A percentile compares a stretch with the other conserved stretches of the same genome.
These are phyloP conservation scores for Calonectria multiphialidica DNA, from an alignment of 2,329 filamentous ascomycete species.

Conservation along the genomic window DNA sequence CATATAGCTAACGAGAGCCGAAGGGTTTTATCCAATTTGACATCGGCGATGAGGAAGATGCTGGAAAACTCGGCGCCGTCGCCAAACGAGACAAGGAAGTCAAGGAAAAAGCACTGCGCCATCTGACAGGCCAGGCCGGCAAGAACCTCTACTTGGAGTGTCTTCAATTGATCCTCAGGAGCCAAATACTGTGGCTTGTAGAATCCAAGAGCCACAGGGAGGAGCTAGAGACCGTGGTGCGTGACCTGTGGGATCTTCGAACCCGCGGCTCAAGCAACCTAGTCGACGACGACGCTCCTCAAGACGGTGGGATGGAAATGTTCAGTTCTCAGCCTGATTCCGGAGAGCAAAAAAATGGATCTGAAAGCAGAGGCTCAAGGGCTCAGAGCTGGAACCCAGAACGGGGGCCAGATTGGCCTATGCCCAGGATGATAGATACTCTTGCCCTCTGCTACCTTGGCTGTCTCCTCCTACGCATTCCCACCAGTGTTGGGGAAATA, in stretches of 20 bases:
- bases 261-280: slow-evolving; percentile 58
- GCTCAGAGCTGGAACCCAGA: slow-evolving; percentile 59
- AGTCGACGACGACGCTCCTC: slow-evolving; percentile 41
- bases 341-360: slow-evolving; percentile 19
- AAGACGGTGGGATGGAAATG: slow-evolving; percentile 47
- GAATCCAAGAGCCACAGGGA: slow-evolving; percentile 72
- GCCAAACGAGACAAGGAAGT: slow-evolving; percentile 69
- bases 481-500: slow-evolving; percentile 81
- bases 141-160: slow-evolving; percentile 85
- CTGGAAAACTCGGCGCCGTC: slow-evolving; percentile 69
- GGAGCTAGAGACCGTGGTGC: slow-evolving; percentile 83
- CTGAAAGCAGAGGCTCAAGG: slow-evolving; percentile 34
- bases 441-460: slow-evolving; percentile 85
- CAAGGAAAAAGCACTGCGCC: slow-evolving; percentile 64
- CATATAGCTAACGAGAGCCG: neutral
- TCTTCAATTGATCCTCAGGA: slow-evolving; percentile 86
- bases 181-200: slow-evolving; percentile 82
- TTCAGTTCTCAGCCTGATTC: slow-evolving; percentile 54
- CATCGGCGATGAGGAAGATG: slow-evolving; percentile 77
- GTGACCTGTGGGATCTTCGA: slow-evolving; percentile 87
- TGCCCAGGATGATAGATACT: slow-evolving; percentile 80
- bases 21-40: slow-evolving; percentile 69
- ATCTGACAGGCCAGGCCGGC: slow-evolving; percentile 75
- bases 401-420: slow-evolving; percentile 60
- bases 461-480: slow-evolving; percentile 79